Conservation (phyloP, 2,329 filamentous ascomycete species). For the Knoxdaviesia capensis region DNA sequence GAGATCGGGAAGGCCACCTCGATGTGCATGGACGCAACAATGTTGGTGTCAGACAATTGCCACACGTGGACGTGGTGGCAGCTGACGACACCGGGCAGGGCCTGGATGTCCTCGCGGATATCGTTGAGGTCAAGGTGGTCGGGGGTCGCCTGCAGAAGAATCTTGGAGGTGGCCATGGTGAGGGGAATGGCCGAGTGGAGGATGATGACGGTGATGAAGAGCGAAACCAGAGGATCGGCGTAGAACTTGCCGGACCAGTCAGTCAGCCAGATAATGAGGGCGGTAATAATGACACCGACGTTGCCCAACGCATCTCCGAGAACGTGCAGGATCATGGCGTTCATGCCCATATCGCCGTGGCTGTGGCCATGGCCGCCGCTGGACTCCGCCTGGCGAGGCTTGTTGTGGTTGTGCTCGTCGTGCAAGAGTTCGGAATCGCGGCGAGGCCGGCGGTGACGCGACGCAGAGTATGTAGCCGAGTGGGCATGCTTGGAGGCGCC, state of each 20-base stretch:
- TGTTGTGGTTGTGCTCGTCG: conserved; percentile 58
- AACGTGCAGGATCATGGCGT: conserved; percentile 56
- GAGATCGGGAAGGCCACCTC: conserved; percentile 82
- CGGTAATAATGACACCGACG: conserved; percentile 65
- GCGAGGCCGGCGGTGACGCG: conserved; percentile 8
- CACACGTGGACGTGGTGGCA: conserved; percentile 96
- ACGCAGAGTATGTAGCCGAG: too few relatives aligned
- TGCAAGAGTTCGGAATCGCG: conserved; percentile 37
- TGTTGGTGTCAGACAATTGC: conserved; percentile 89
- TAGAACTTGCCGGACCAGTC: conserved; percentile 67
- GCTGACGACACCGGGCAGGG: conserved; percentile 65
- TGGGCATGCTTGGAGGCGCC: conserved; percentile 4
- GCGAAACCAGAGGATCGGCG: conserved; percentile 76
- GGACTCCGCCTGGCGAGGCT: conserved; percentile 39
- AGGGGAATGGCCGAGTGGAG: conserved; percentile 58
- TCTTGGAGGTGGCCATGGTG: conserved; percentile 62
- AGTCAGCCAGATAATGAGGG: conserved; percentile 80
- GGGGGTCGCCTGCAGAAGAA: conserved; percentile 84
- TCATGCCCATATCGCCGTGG: conserved; percentile 90
- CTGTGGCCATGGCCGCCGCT: conserved; percentile 52
- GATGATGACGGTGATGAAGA: conserved; percentile 75
- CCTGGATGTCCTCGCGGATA: conserved; percentile 78
- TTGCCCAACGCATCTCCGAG: conserved; percentile 75
- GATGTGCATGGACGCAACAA: conserved; percentile 83
- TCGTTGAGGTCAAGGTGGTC: conserved; percentile 74